phyloP scores from a whole-genome alignment of 169 alveolate species.

The Neospora caninum region DNA sequence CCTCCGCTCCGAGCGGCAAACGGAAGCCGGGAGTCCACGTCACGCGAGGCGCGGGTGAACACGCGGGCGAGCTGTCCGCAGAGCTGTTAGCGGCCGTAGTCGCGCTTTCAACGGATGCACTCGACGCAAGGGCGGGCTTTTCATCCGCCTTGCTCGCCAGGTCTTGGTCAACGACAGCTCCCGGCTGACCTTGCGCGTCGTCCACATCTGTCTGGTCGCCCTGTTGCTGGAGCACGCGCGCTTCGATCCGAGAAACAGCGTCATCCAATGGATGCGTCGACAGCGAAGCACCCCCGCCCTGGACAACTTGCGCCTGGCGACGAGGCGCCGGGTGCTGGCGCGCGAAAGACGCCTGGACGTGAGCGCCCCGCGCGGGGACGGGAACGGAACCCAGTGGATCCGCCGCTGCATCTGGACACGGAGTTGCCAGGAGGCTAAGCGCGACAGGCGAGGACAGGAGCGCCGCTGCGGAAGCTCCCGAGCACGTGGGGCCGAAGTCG shows the following conservation, averaged over 20 bases:
- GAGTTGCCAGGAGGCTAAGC: constrained; percentile 2
- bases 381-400: not conserved
- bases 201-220: not conserved
- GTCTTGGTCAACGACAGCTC: too few species aligned
- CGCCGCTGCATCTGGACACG: not conserved
- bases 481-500: not conserved
- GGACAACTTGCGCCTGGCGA: not conserved
- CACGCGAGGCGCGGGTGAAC: not conserved
- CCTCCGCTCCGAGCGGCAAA: constrained; percentile 66
- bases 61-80: not conserved
- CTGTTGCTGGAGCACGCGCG: not conserved
- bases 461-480: not conserved
- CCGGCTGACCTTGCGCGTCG: not conserved
- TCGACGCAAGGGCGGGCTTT: too few species aligned
- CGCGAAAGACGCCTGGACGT: not conserved
- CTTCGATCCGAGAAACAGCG: not conserved
- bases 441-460: constrained; percentile 29
- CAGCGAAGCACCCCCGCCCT: not conserved
- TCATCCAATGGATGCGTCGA: not conserved
- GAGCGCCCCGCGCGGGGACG: not conserved
- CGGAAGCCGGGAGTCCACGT: constrained; percentile 61
- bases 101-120: not conserved
- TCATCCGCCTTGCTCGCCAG: too few species aligned
- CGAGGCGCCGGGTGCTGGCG: not conserved
- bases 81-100: not conserved